These are phyloP conservation scores for Penicillium griseofulvum DNA, from an alignment of 2,329 filamentous ascomycete species.

Conservation along the genomic window DNA sequence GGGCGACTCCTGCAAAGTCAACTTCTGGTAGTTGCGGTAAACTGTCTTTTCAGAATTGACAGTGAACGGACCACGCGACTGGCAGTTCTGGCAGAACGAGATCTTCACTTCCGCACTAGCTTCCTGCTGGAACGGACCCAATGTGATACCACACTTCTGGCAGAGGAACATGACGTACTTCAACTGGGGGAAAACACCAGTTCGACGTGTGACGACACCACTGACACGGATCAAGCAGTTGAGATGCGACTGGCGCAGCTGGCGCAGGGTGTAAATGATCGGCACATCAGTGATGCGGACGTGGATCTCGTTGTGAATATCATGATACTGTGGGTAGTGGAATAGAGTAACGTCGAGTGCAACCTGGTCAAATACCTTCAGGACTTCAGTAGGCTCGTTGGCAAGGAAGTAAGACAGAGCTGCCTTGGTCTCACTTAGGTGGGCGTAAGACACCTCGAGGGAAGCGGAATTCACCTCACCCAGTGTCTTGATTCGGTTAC, in stretches of 20 bases:
- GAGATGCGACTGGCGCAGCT: slow-evolving; percentile 90
- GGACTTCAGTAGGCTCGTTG: slow-evolving; percentile 90
- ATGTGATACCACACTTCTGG: slow-evolving; percentile 82
- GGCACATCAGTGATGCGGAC: slow-evolving; percentile 94
- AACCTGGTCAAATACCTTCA: slow-evolving; percentile 94
- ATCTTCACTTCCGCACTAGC: slow-evolving; percentile 95
- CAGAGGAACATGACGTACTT: slow-evolving; percentile 99
- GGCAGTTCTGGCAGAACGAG: slow-evolving; percentile 93
- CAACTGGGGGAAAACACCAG: slow-evolving; percentile 93
- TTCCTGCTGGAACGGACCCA: slow-evolving; percentile 96
- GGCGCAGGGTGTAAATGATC: slow-evolving; percentile 89
- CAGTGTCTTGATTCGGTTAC: slow-evolving; percentile 88
- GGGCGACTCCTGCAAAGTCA: slow-evolving; percentile 94
- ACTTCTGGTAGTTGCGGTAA: slow-evolving; percentile 97
- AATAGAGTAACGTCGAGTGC: slow-evolving; percentile 95
- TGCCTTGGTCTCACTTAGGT: slow-evolving; percentile 85
- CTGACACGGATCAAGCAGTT: slow-evolving; percentile 94
- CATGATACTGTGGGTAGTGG: slow-evolving; percentile 95
- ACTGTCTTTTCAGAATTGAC: slow-evolving; percentile 97
- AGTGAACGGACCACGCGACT: slow-evolving; percentile 90
- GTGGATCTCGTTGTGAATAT: slow-evolving; percentile 96
- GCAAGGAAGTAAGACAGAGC: slow-evolving; percentile 94
- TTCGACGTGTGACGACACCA: slow-evolving; percentile 90
- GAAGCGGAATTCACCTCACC: slow-evolving; percentile 96
- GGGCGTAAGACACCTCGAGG: slow-evolving; percentile 92